Percentiles rank a stretch among this genome's conserved stretches.
Conservation (phyloP, 2,329 filamentous ascomycete genomes). For the Polytolypa hystricis region DNA sequence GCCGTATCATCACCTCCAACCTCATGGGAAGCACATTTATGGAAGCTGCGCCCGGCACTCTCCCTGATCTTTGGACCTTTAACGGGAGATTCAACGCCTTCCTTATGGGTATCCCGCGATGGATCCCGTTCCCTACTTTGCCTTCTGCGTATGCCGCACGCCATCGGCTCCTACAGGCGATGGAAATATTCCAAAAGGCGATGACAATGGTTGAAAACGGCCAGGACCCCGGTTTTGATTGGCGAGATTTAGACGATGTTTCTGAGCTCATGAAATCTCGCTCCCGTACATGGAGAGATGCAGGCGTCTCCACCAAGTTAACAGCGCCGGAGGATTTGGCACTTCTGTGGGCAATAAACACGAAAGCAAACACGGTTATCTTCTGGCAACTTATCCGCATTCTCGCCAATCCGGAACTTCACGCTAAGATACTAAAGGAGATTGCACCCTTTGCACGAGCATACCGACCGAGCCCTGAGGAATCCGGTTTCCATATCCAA, state of each 20-base stretch:
- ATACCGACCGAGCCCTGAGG: slow-evolving; percentile 23
- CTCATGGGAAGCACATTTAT: slow-evolving; percentile 44
- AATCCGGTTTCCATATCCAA: slow-evolving; percentile 32
- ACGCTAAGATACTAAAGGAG: slow-evolving; percentile 35
- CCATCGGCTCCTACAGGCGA: slow-evolving; percentile 28
- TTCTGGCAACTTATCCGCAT: slow-evolving; percentile 43
- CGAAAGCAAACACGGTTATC: slow-evolving; percentile 41
- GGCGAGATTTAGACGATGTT: slow-evolving; percentile 40
- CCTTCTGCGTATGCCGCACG: slow-evolving; percentile 39
- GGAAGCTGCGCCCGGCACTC: slow-evolving; percentile 41
- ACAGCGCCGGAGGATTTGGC: slow-evolving; percentile 35
- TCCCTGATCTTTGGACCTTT: slow-evolving; percentile 46
- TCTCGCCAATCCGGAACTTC: slow-evolving; percentile 29
- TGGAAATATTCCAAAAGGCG: slow-evolving; percentile 34
- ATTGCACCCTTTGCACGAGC: slow-evolving; percentile 33
- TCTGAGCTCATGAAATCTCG: slow-evolving; percentile 35
- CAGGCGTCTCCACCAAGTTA: slow-evolving; percentile 26
- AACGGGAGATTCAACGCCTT: slow-evolving; percentile 45
- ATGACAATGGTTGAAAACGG: slow-evolving; percentile 33
- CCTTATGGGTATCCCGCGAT: slow-evolving; percentile 44
- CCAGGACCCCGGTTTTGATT: slow-evolving; percentile 31
- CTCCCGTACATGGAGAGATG: slow-evolving; percentile 28
- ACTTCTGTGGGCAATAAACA: slow-evolving; percentile 46
- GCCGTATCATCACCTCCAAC: slow-evolving; percentile 35
- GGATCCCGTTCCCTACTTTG: slow-evolving; percentile 42